Percentiles rank a stretch among this genome's conserved stretches.
phyloP scores from a whole-genome alignment of 169 alveolate species.

The Ichthyophthirius multifiliis region DNA sequence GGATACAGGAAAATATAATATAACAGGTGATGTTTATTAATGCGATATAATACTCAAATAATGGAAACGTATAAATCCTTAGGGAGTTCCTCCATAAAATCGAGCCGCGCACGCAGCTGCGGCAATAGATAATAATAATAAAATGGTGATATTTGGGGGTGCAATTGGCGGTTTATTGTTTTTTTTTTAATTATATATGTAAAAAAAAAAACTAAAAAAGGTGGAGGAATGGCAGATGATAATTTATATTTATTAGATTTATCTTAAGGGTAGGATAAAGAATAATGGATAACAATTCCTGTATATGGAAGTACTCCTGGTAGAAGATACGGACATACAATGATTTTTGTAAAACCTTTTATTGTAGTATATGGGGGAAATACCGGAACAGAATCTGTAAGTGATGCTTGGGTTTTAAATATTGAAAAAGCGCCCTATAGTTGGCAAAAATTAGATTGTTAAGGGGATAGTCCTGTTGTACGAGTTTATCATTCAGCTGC shows the following conservation, averaged over 20 bases:
- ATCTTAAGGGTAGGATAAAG: conserved; percentile 89
- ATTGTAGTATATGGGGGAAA: conserved; percentile 98
- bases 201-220: too few relatives aligned
- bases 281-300: conserved; percentile 97
- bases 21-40: conserved; percentile 95
- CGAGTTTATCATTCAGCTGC: conserved; percentile 97
- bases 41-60: background rate
- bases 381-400: conserved; percentile 93
- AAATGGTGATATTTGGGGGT: conserved; percentile 97
- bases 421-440: conserved; percentile 96
- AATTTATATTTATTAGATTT: conserved; percentile 95
- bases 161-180: conserved; percentile 97
- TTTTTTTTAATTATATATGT: too few relatives aligned
- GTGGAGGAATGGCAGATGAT: conserved; percentile 97
- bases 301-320: conserved; percentile 97
- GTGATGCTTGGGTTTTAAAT: conserved; percentile 97
- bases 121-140: conserved; percentile 91
- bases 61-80: conserved; percentile 88
- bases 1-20: conserved; percentile 95
- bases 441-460: conserved; percentile 92
- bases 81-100: conserved; percentile 92
- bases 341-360: conserved; percentile 95
- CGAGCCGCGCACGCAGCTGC: conserved; percentile 99
- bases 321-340: conserved; percentile 98
- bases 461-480: conserved; percentile 89